phyloP scores from a whole-genome alignment of 1,284 basidiomycete species.

The Apiotrichum gracile region DNA sequence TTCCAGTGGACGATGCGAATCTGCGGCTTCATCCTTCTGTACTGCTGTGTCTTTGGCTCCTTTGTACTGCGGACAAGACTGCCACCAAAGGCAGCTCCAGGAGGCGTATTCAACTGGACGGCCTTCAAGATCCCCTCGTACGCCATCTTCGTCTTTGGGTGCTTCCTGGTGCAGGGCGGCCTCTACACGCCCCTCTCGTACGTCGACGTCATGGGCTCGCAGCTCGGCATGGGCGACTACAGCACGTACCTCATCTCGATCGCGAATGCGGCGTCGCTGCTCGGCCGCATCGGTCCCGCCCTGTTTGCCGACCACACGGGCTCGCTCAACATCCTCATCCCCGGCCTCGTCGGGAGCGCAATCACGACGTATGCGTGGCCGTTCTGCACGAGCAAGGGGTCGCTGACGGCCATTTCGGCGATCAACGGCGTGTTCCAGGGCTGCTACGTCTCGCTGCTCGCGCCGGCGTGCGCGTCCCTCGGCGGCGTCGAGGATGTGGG shows the following conservation, averaged over 20 bases:
- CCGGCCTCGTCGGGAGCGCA: slow-evolving; percentile 12
- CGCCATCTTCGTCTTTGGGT: slow-evolving; percentile 7
- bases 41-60: slow-evolving; percentile 11
- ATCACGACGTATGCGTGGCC: slow-evolving; percentile 27
- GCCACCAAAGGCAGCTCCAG: slow-evolving; percentile 15
- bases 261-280: slow-evolving; percentile 16
- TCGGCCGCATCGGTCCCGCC: slow-evolving; percentile 18
- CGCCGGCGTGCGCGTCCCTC: slow-evolving; percentile 21
- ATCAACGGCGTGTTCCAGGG: slow-evolving; percentile 25
- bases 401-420: slow-evolving; percentile 15
- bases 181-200: slow-evolving; percentile 20
- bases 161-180: slow-evolving; percentile 14
- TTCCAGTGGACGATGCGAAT: slow-evolving; percentile 28
- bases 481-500: slow-evolving; percentile 25
- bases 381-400: slow-evolving; percentile 11
- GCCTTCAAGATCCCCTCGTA: slow-evolving; percentile 14
- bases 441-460: slow-evolving; percentile 22
- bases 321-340: slow-evolving; percentile 19
- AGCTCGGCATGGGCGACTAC: slow-evolving; percentile 14
- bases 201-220: slow-evolving; percentile 15
- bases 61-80: slow-evolving; percentile 16
- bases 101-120: slow-evolving; percentile 18
- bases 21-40: slow-evolving; percentile 16
- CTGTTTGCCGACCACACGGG: slow-evolving; percentile 18
- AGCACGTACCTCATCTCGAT: slow-evolving; percentile 19